Evolutionary conservation across 208 protist genomes (phyloP).

Genomic region (Crithidia fasciculata): DNA sequence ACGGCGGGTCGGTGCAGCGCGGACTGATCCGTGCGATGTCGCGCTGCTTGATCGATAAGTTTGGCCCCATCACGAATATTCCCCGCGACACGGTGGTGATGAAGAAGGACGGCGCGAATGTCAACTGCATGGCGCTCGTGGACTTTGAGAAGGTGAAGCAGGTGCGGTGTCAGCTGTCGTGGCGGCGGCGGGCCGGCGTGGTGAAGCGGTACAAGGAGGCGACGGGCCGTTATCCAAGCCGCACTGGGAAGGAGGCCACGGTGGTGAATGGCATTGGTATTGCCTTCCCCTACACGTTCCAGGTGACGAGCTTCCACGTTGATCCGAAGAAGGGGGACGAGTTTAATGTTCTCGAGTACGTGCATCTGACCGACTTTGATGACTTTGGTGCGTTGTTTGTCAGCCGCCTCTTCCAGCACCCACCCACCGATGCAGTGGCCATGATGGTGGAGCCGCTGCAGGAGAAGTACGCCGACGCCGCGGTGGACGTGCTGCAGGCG

Average conservation of each 20-base stretch:
- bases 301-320: constrained; percentile 80
- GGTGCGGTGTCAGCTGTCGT: constrained; percentile 78
- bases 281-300: constrained; percentile 46
- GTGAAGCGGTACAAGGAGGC: constrained; percentile 29
- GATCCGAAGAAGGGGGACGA: constrained; percentile 41
- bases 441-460: constrained; percentile 73
- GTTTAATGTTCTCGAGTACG: constrained; percentile 71
- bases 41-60: constrained; percentile 59
- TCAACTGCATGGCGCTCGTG: constrained; percentile 79
- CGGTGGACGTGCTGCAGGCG: constrained; percentile 44
- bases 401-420: constrained; percentile 57
- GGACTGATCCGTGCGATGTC: constrained; percentile 82
- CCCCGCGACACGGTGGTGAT: constrained; percentile 55
- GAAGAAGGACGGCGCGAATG: constrained; percentile 47
- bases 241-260: constrained; percentile 15
- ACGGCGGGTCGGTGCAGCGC: constrained; percentile 53
- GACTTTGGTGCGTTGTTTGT: constrained; percentile 75
- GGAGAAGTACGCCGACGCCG: constrained; percentile 42
- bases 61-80: constrained; percentile 63
- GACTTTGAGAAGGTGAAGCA: constrained; percentile 71
- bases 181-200: constrained; percentile 44
- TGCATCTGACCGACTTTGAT: constrained; percentile 75
- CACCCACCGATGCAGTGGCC: constrained; percentile 47
- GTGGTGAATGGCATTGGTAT: constrained; percentile 35
- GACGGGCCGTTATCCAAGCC: constrained; percentile 10